Evolutionary conservation across 495 filamentous ascomycete genomes (phyloP), one percentile per base, ranked within the genome.

Genomic region (Hyaloscypha variabilis): DNA sequence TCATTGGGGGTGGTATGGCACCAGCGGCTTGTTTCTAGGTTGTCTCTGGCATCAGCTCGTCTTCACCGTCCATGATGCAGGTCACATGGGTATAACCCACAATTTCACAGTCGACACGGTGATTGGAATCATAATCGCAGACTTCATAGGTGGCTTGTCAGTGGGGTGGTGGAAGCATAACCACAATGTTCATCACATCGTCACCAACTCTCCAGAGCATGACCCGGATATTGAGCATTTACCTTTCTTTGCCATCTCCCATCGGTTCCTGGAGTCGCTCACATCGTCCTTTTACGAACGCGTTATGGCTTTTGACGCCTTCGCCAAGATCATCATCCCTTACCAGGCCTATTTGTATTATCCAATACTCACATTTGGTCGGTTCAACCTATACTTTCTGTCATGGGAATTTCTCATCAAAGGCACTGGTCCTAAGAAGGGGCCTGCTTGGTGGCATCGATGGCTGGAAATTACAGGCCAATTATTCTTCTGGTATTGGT

Each of bases 101-200:
- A 77, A 87, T 71, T 97, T 92, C 75, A 86, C 88, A 26, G 77
- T 84, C 21, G 95, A 99, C 77, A 89, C 90, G 6, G 78, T 89
- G 39, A 92, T 98, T 69, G 94, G 92, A 36, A 96, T 98, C 69
- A 76, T 96, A 61, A 91, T 98, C 69, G 94, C 95, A 25, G 88
- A 96, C 73, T 99, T 90, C 69, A 79, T 94, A 3, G 95, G 95
- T 24, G 95, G 95, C 4, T 77, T 99, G n/a, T 95, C 91, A 53
- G 66, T 95, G 17, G 91, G 94, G 11, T 99, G 95, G 95, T 99
- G 95, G 95, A 99, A 99, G 76, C 84, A 86, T 60, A 97, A 88
- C 75, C 95, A 99, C 78, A 99, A 99, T 76, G 95, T 99, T 28
- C 95, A 99, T 74, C 95, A 99, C 70, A 93, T 99, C 69, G 91